Percentiles rank a stretch among this genome's conserved stretches.
phyloP scores from a whole-genome alignment of 208 protist species.

The Trypanosoma mega region DNA sequence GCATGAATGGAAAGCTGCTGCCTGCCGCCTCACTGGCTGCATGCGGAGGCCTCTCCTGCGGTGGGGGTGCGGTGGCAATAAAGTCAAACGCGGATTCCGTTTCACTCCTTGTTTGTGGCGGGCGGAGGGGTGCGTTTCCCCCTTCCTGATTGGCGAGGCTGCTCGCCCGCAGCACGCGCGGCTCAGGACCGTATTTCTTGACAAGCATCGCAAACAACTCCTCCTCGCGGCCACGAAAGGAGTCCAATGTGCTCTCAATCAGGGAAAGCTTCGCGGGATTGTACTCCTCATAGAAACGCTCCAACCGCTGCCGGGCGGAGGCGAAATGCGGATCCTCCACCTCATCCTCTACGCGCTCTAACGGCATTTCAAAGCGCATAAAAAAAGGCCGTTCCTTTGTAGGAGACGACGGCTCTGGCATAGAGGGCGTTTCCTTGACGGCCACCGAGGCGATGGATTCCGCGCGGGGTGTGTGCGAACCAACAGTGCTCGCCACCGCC shows the following conservation, averaged over 20 bases:
- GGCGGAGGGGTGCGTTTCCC: neutral
- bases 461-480: constrained; percentile 10
- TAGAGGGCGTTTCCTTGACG: neutral
- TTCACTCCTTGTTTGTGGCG: too few species aligned
- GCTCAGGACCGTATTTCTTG: constrained; percentile 42
- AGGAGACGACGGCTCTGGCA: too few species aligned
- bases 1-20: constrained; percentile 24
- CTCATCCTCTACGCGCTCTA: constrained; percentile 10
- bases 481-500: constrained; percentile 6
- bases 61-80: neutral
- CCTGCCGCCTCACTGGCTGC: constrained; percentile 19
- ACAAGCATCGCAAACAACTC: constrained; percentile 47
- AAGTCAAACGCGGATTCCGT: constrained; percentile 24
- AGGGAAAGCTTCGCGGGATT: constrained; percentile 36
- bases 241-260: constrained; percentile 34
- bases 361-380: constrained; percentile 9
- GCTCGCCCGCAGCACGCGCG: constrained; percentile 7
- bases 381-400: constrained; percentile 21
- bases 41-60: neutral
- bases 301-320: constrained; percentile 28
- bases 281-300: constrained; percentile 46
- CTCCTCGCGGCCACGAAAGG: constrained; percentile 34
- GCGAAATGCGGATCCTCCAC: constrained; percentile 15
- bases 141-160: constrained; percentile 1
- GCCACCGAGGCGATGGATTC: constrained; percentile 6